These are phyloP conservation scores for Pseudogymnoascus sp. DNA, from an alignment of 2,329 filamentous ascomycete species.

Conservation along the genomic window DNA sequence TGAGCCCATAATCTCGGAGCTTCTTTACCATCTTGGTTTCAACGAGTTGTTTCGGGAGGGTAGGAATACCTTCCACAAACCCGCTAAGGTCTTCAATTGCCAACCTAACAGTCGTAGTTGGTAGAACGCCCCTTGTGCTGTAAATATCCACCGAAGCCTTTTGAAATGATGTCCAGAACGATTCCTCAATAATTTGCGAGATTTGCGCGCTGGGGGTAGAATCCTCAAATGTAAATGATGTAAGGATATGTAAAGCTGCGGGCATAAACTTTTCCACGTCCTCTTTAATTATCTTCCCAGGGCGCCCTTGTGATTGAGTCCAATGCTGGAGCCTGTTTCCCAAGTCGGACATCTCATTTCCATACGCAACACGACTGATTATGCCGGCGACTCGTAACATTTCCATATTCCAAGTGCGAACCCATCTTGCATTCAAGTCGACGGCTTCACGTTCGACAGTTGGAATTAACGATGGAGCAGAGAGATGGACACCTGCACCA, in stretches of 20 bases:
- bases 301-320: slow-evolving; percentile 34
- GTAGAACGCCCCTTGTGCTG: slow-evolving; percentile 78
- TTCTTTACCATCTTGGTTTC: slow-evolving; percentile 70
- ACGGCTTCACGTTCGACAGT: slow-evolving; percentile 97
- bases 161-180: slow-evolving; percentile 89
- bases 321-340: slow-evolving; percentile 50
- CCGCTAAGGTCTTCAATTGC: slow-evolving; percentile 55
- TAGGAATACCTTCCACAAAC: slow-evolving; percentile 84
- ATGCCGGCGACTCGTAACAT: slow-evolving; percentile 88
- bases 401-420: slow-evolving; percentile 91
- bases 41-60: slow-evolving; percentile 70
- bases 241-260: slow-evolving; percentile 73
- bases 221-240: slow-evolving; percentile 81
- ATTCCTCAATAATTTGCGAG: slow-evolving; percentile 82
- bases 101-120: slow-evolving; percentile 76
- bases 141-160: slow-evolving; percentile 79
- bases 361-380: slow-evolving; percentile 79
- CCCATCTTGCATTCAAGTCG: slow-evolving; percentile 90
- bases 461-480: slow-evolving; percentile 90
- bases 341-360: slow-evolving; percentile 76
- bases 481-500: slow-evolving; percentile 86
- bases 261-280: slow-evolving; percentile 64
- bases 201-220: slow-evolving; percentile 84
- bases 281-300: slow-evolving; percentile 50
- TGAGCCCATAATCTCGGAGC: slow-evolving; percentile 73